These are phyloP conservation scores for Cucurbita ficifolia DNA, from an alignment of 306 rosid genomes.

Conservation along the genomic window DNA sequence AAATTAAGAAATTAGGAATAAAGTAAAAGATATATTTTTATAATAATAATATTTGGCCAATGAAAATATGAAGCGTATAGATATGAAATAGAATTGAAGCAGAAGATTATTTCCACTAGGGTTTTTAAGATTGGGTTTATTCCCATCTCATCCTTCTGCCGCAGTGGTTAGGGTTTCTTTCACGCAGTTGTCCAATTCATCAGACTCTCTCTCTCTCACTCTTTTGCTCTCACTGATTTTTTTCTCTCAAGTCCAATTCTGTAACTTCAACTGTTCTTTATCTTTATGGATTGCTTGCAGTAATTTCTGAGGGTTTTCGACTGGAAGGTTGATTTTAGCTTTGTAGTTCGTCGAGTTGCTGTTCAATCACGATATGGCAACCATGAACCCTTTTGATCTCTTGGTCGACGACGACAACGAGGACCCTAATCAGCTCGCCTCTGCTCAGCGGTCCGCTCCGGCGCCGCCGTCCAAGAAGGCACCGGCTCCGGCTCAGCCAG, in stretches of 20 bases:
- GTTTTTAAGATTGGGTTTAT: constrained; percentile 21
- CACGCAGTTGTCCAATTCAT: neutral
- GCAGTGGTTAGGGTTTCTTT: constrained; percentile 31
- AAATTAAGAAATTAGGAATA: no score
- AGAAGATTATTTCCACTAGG: constrained; percentile 17
- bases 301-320: constrained; percentile 11
- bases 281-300: constrained; percentile 20
- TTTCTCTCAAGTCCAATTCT: neutral
- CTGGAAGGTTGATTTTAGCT: constrained; percentile 14
- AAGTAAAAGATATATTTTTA: neutral
- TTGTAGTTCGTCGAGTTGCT: constrained; percentile 10
- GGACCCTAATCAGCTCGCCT: constrained; percentile 34
- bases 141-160: constrained; percentile 15
- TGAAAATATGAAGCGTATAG: neutral
- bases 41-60: neutral
- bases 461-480: constrained; percentile 20
- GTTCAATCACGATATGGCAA: constrained; percentile 28
- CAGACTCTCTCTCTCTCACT: neutral
- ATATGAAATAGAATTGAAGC: neutral
- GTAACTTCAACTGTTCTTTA: neutral
- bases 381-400: constrained; percentile 47
- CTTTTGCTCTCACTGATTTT: neutral
- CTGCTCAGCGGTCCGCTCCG: constrained; percentile 22
- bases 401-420: constrained; percentile 46
- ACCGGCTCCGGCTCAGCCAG: constrained; percentile 21